Percentiles rank a stretch among this genome's conserved stretches.
These are phyloP conservation scores for Penicillium sp. DNA, from an alignment of 2,329 filamentous ascomycete species.

Conservation along the genomic window DNA sequence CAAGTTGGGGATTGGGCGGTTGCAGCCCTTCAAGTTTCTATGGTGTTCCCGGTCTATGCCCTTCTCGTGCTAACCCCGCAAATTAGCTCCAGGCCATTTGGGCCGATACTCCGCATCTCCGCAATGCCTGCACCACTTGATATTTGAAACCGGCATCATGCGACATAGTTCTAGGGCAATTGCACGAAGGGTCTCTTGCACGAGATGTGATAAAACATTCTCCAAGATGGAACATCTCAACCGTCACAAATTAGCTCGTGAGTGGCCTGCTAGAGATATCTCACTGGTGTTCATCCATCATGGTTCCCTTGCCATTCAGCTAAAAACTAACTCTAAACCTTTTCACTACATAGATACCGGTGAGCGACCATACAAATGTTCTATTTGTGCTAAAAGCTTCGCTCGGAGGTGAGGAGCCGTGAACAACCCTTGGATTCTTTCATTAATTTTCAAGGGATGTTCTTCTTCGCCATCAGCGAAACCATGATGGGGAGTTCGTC, in stretches of 20 bases:
- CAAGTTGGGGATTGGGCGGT: background rate
- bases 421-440: background rate
- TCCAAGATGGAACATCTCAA: constrained; percentile 15
- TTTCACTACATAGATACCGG: constrained; percentile 8
- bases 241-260: constrained; percentile 12
- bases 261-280: background rate
- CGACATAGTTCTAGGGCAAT: background rate
- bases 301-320: too few relatives aligned
- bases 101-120: background rate
- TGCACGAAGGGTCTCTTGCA: constrained; percentile 6
- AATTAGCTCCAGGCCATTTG: background rate
- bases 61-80: background rate
- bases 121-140: background rate
- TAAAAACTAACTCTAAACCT: background rate
- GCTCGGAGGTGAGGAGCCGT: constrained; percentile 3
- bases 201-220: constrained; percentile 14
- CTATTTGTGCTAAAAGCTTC: constrained; percentile 9
- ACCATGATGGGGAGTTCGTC: background rate
- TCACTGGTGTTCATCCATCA: too few relatives aligned
- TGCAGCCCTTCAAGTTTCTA: too few relatives aligned
- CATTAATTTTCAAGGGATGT: constrained; percentile 10
- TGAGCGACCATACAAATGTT: constrained; percentile 13
- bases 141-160: background rate
- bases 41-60: background rate
- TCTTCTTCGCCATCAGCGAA: constrained; percentile 14